Percentiles rank a stretch among this genome's conserved stretches.
Evolutionary conservation across 192 early-diverging fungal genomes (phyloP).

Genomic region (Coemansia asiatica): DNA sequence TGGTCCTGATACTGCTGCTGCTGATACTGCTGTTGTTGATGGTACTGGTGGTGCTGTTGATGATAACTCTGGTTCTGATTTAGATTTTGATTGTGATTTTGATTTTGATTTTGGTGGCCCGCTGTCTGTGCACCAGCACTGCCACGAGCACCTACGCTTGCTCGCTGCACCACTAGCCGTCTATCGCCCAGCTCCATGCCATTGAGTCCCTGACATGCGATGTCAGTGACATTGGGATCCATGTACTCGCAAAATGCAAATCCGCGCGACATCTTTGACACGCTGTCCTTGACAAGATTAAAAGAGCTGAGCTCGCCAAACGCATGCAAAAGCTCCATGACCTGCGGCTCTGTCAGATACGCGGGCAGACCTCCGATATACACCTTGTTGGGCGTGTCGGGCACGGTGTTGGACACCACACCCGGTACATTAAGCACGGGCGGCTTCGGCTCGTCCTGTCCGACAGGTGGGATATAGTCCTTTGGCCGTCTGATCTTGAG

Average conservation of each 20-base stretch:
- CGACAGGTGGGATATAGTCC: constrained; percentile 71
- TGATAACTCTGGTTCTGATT: background rate
- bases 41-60: too few species aligned
- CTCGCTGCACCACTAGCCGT: constrained; percentile 91
- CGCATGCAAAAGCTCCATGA: constrained; percentile 87
- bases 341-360: constrained; percentile 88
- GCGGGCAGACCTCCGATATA: constrained; percentile 91
- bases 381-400: constrained; percentile 89
- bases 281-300: constrained; percentile 86
- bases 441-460: constrained; percentile 61
- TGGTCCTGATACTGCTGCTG: constrained; percentile 29
- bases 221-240: constrained; percentile 84
- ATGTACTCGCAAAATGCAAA: constrained; percentile 97
- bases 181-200: constrained; percentile 94
- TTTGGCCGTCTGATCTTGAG: constrained; percentile 94
- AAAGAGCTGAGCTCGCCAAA: constrained; percentile 94
- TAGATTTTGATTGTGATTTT: background rate
- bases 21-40: too few species aligned
- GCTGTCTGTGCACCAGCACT: background rate
- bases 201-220: constrained; percentile 93
- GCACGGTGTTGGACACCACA: constrained; percentile 85
- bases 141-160: constrained; percentile 75
- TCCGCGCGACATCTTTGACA: constrained; percentile 75
- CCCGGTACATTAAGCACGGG: constrained; percentile 69
- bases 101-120: background rate